Conservation (phyloP, 164 flowering plant species). For the Protea cynaroides region DNA sequence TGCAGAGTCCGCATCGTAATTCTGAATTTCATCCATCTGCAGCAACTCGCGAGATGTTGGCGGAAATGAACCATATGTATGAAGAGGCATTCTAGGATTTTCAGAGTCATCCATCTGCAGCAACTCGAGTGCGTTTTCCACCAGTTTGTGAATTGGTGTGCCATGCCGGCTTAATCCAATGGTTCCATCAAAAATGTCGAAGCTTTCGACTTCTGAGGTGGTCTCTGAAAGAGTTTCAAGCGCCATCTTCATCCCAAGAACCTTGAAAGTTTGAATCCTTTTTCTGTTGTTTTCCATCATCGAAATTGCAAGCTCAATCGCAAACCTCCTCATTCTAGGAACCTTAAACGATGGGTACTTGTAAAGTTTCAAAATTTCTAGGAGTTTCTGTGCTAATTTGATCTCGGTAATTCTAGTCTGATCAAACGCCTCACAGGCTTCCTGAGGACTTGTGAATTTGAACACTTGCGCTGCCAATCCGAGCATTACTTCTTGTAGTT, state of each 20-base stretch:
- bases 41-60: too few relatives aligned
- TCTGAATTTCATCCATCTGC: too few relatives aligned
- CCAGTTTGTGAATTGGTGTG: conserved; percentile 58
- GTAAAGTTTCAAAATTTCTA: conserved; percentile 48
- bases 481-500: conserved; percentile 77
- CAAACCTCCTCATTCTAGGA: conserved; percentile 79
- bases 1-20: too few relatives aligned
- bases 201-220: conserved; percentile 82
- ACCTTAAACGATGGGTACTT: conserved; percentile 48
- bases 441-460: conserved; percentile 47
- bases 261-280: conserved; percentile 38
- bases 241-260: conserved; percentile 56
- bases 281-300: conserved; percentile 60
- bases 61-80: too few relatives aligned
- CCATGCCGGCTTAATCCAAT: conserved; percentile 68
- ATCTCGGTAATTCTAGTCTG: conserved; percentile 37
- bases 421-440: conserved; percentile 38
- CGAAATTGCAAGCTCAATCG: conserved; percentile 74
- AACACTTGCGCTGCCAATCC: conserved; percentile 72
- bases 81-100: too few relatives aligned
- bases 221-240: conserved; percentile 65
- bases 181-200: conserved; percentile 87
- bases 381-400: conserved; percentile 41
- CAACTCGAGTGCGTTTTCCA: conserved; percentile 50
- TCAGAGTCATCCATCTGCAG: conserved; percentile 13